Evolutionary conservation across 306 rosid species (phyloP), one percentile per base, ranked within the genome.

Genomic region (Leucaena leucocephala): DNA sequence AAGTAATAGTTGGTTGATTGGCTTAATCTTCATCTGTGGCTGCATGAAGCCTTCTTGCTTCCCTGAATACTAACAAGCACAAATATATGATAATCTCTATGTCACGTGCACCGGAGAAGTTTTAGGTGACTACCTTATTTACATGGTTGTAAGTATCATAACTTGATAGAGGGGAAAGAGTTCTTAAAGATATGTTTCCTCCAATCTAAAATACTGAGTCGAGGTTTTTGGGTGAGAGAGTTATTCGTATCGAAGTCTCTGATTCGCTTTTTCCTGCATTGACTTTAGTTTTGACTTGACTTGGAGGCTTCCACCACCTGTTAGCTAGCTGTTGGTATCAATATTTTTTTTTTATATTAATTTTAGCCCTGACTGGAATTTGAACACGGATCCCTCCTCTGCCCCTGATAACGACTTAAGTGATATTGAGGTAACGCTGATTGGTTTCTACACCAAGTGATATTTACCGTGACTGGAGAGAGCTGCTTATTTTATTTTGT

Each of bases 1-100:
- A 21, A 52, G 65, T 68, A 77, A 55, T 40, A 33, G 48, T 67
- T 66, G 50, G 55, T 40, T 72, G 49, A 72, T 71, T 72, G 70
- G 17, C 39, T 6, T 54, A 44, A 8, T 63, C 36, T 50, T 36
- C 46, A 33, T 72, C 17, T 58, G 48, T 44, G 40, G 10, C 19
- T 59, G 44, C 3, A 8, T 27, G 11, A 21, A 19, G 54, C 40
- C 59, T 33, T 27, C 35, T 36, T 44, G 10, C 11, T 68, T 1
- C 12, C 12, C 19, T 13, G 36, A 19, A 43, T 67, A 7, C 35
- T 40, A 17, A 42, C 22, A 4, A 67, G 72, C 72, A 67, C 65
- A 42, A 2, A n/a, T 11, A 40, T 19, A 68, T 43, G 72, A 7
- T 14, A 46, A 15, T 71, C 43, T 49, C 45, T 48, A 0, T 71